A percentile compares a stretch with the other conserved stretches of the same genome.
These are phyloP conservation scores for Lanmaoa rubissima DNA, from an alignment of 768 basidiomycete genomes.

Conservation along the genomic window DNA sequence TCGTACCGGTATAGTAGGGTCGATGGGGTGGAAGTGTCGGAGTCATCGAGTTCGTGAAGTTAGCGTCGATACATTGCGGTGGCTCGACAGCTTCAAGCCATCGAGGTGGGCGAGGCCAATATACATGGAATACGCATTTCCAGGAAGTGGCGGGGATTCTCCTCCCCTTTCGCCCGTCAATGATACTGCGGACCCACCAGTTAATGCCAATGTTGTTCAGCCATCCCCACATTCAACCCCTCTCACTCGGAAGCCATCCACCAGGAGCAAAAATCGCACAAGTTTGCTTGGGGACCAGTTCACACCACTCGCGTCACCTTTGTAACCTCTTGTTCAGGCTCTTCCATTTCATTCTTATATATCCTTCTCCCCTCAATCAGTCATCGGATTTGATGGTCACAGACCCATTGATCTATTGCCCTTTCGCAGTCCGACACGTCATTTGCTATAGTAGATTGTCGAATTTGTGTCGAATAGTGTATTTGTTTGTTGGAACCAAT, in stretches of 20 bases:
- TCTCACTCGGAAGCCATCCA: slow-evolving; percentile 66
- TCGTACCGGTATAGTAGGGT: slow-evolving; percentile 38
- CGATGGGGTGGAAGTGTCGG: slow-evolving; percentile 58
- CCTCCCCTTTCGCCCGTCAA: slow-evolving; percentile 31
- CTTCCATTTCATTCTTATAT: slow-evolving; percentile 4
- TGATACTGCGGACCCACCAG: slow-evolving; percentile 34
- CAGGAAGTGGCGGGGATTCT: slow-evolving; percentile 28
- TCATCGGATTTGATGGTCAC: neutral
- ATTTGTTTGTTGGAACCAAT: neutral
- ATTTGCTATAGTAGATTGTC: slow-evolving; percentile 10
- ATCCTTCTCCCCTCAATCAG: neutral
- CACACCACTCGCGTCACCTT: slow-evolving; percentile 16
- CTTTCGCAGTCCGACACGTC: neutral
- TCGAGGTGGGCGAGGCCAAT: slow-evolving; percentile 52
- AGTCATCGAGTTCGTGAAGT: slow-evolving; percentile 62
- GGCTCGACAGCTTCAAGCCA: slow-evolving; percentile 65
- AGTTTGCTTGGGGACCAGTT: slow-evolving; percentile 40
- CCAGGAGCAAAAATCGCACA: slow-evolving; percentile 51
- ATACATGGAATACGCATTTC: slow-evolving; percentile 34
- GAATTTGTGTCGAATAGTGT: neutral
- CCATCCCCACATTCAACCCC: slow-evolving; percentile 41
- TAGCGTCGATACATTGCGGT: slow-evolving; percentile 57
- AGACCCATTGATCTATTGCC: neutral
- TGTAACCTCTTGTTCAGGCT: slow-evolving; percentile 3
- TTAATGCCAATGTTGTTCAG: slow-evolving; percentile 38